A percentile compares a stretch with the other conserved stretches of the same genome.
These are phyloP conservation scores for Podospora didyma DNA, from an alignment of 495 filamentous ascomycete species.

Conservation along the genomic window DNA sequence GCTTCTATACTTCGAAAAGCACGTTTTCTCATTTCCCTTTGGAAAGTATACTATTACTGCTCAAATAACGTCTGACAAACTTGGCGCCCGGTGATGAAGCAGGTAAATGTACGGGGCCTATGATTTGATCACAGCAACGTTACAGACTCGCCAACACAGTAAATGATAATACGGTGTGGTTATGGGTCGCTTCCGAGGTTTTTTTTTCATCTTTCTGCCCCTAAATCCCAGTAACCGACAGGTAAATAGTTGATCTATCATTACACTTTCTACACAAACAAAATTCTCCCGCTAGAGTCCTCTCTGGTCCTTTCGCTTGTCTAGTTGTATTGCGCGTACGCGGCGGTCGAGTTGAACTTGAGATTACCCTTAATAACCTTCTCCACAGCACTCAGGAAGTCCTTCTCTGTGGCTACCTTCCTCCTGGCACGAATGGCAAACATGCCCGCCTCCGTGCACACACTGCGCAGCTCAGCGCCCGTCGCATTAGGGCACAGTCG, in stretches of 20 bases:
- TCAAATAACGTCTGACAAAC: too few species aligned
- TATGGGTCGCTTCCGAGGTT: too few species aligned
- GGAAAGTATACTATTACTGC: too few species aligned
- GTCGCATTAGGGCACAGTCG: conserved; percentile 95
- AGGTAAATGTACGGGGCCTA: too few species aligned
- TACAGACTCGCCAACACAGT: too few species aligned
- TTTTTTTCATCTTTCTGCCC: too few species aligned
- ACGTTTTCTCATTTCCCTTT: too few species aligned
- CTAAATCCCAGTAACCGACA: background rate
- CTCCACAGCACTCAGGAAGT: conserved; percentile 95
- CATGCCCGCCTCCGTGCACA: conserved; percentile 99
- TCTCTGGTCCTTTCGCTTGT: conserved; percentile 1
- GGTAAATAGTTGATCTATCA: conserved; percentile 5
- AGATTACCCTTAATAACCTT: conserved; percentile 99
- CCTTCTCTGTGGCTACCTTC: conserved; percentile 99
- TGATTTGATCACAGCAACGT: too few species aligned
- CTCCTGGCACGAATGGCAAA: conserved; percentile 94
- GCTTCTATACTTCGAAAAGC: too few species aligned
- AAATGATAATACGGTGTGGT: too few species aligned
- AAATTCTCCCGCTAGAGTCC: conserved; percentile 10
- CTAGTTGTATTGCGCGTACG: conserved; percentile 99
- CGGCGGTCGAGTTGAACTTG: conserved; percentile 98
- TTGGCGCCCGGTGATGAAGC: too few species aligned
- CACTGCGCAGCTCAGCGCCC: conserved; percentile 88
- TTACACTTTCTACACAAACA: conserved; percentile 19